Base-by-base conservation (phyloP, 1,139 yeast species). In the Blastobotrys aristatus region DNA sequence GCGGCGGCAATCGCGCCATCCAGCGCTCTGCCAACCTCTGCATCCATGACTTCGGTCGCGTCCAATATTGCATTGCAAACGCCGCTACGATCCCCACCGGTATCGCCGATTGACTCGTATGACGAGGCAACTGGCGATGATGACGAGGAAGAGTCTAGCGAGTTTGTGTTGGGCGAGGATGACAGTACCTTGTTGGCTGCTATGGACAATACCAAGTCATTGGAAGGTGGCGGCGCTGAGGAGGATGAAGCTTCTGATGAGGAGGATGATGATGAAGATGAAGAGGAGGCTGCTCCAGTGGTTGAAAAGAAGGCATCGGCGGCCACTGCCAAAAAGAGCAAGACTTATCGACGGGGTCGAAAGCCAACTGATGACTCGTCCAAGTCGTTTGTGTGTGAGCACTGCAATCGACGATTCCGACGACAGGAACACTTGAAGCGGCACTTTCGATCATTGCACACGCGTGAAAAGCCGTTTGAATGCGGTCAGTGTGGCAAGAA, bases 371-470 rank as follows among this genome's bases (percentile, higher is more conserved):
- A 56, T 43, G 66, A 63, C 44, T 29, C 53, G 10, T 44, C 54
- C 39, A 63, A 63, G 52, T 53, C 59, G 18, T 65, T 65, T 52
- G 62, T 61, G 32, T 65, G 69, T 49, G 57, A 57, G 36, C 59
- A 63, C 44, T 65, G 69, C 55, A 52, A 54, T 46, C 60, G 69
- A 29, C 56, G 61, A 48, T 85, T 85, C 68, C 79, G 82, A 60
- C 76, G 94, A 55, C 88, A 82, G 62, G 95, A 85, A 61, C 95
- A 85, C 64, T 68, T 85, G 56, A 83, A 82, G 62, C 74, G 95
- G 51, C 95, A 84, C 61, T 79, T 81, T 61, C 72, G 92, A 51
- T 80, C 88, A 14, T 72, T 84, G 54, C 71, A 67, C 48, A 83
- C 90, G 20, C 76, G 80, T 52, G 89, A 82, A 52, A 82, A 83